Evolutionary conservation across 345 rosid species (phyloP), one percentile per base, ranked within the genome.

Genomic region (Lepidium africanum): DNA sequence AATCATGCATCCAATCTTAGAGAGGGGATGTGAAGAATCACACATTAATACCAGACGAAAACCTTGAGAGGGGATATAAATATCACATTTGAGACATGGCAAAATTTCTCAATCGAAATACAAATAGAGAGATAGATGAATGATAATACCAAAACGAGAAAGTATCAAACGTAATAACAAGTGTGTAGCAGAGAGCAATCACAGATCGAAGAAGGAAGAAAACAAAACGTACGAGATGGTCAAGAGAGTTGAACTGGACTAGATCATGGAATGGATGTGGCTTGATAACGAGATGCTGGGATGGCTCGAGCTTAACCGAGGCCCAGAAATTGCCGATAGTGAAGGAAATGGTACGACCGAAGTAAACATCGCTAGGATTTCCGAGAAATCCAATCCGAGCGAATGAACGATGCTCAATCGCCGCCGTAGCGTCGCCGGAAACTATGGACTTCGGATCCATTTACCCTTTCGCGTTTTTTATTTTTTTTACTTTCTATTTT

Each of bases 251-350:
- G 73, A 93, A 90, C n/a, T 70, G 84, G 68, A 87, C 84, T 56
- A 88, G 87, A 82, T 93, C 96, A 59, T 90, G 94, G 38, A 69
- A 40, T 0, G 92, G 98, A 48, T 93, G 94, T 5, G 94, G 97
- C 40, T 80, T 75, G 82, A 93, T 83, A 47, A 81, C 1, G 69
- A 93, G 81, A 42, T 88, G 76, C 37, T 67, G 74, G 4, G 98
- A 93, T 0, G 92, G 92, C 56, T 81, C 82, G 39, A 93, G 80
- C 63, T 47, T 79, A 33, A 81, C 96, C 5, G 87, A 69, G 9
- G 96, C 86, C 91, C 88, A 90, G 80, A 90, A 90, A 68, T 90
- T 90, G 11, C 72, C 81, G 35, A 86, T 81, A 27, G 77, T 78
- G 76, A 86, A 75, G 21, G 96, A 83, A 59, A 90, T 86, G 0